These are phyloP conservation scores for Aspergillus sp. DNA, from an alignment of 2,329 filamentous ascomycete genomes.

Conservation along the genomic window DNA sequence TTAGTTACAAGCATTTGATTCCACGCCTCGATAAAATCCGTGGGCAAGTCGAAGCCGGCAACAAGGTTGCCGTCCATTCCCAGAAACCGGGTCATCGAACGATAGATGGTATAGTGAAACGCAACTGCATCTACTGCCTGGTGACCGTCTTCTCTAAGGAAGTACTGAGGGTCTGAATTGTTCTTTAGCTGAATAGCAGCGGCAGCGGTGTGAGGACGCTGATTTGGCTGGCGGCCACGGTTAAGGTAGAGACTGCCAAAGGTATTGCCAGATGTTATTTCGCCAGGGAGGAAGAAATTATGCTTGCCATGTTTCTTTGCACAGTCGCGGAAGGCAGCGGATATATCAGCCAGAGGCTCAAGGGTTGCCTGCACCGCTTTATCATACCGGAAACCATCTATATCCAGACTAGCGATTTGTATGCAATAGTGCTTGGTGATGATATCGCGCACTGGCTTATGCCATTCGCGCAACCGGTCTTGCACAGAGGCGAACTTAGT, in stretches of 20 bases:
- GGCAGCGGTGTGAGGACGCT: conserved; percentile 48
- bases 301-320: conserved; percentile 56
- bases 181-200: conserved; percentile 52
- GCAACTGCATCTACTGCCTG: conserved; percentile 60
- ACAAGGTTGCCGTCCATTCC: conserved; percentile 59
- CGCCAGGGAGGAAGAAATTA: conserved; percentile 65
- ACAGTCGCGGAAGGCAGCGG: conserved; percentile 57
- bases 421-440: conserved; percentile 64
- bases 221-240: conserved; percentile 58
- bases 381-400: conserved; percentile 67
- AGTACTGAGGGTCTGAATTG: conserved; percentile 43
- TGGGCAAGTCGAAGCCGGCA: conserved; percentile 54
- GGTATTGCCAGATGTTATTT: conserved; percentile 63
- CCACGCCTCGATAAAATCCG: conserved; percentile 58
- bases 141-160: conserved; percentile 53
- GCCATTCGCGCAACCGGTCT: conserved; percentile 66
- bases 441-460: conserved; percentile 54
- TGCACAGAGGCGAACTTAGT: conserved; percentile 67
- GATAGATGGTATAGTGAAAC: conserved; percentile 65
- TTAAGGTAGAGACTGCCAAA: conserved; percentile 63
- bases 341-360: conserved; percentile 61
- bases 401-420: conserved; percentile 60
- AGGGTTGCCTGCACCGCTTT: conserved; percentile 67
- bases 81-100: conserved; percentile 61
- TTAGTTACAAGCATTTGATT: conserved; percentile 58